phyloP scores from a whole-genome alignment of 257 asterid species.

The Ajuga chamaepitys region DNA sequence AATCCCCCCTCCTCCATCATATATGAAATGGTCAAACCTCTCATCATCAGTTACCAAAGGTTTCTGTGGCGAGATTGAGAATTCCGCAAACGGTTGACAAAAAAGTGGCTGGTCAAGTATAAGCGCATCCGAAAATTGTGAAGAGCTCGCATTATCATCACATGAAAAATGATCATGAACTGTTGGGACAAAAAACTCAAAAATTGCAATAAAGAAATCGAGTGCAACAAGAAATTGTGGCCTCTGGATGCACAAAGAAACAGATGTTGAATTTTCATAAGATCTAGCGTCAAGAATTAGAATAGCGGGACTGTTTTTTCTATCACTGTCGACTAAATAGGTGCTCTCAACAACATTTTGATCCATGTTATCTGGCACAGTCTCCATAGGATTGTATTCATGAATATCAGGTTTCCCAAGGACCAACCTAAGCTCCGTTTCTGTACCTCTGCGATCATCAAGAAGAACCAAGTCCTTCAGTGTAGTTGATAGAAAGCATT shows the following conservation, averaged over 20 bases:
- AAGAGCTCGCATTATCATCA: constrained; percentile 52
- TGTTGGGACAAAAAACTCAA: constrained; percentile 92
- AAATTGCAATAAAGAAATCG: constrained; percentile 82
- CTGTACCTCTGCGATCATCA: constrained; percentile 93
- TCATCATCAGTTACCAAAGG: constrained; percentile 90
- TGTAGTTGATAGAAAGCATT: constrained; percentile 75
- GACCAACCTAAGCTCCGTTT: constrained; percentile 85
- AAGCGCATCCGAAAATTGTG: constrained; percentile 53
- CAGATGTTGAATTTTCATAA: constrained; percentile 42
- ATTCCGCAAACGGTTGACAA: constrained; percentile 59
- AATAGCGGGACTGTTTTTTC: constrained; percentile 65
- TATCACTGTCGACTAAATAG: constrained; percentile 23
- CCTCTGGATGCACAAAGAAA: constrained; percentile 88
- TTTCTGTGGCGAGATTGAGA: constrained; percentile 64
- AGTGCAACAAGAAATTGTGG: constrained; percentile 96
- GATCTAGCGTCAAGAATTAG: constrained; percentile 82
- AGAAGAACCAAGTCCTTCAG: constrained; percentile 70
- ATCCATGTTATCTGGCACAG: constrained; percentile 25
- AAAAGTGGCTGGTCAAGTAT: constrained; percentile 68
- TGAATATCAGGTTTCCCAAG: constrained; percentile 67
- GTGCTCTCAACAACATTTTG: constrained; percentile 19
- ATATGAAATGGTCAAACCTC: constrained; percentile 60
- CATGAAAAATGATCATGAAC: constrained; percentile 56
- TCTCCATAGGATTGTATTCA: constrained; percentile 32
- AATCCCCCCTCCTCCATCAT: constrained; percentile 91